Base-by-base conservation (phyloP, 2,329 filamentous ascomycete species). In the Neonectria sp. region DNA sequence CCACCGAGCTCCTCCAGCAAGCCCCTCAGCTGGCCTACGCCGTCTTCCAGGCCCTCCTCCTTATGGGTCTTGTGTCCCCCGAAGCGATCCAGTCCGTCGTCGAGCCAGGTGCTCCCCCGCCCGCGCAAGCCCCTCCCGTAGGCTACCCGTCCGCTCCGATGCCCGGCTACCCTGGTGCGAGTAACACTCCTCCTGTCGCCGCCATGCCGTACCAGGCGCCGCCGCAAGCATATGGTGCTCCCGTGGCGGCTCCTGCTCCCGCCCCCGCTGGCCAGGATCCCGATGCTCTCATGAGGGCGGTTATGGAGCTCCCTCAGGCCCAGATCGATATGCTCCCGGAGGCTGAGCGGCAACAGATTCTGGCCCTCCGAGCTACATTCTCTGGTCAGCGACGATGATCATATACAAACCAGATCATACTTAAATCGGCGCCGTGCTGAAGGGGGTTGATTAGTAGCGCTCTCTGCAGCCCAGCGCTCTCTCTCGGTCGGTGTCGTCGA, bases 21-120 rank as follows among this genome's bases (percentile, higher is more conserved):
- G 95, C 95, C 2, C 96, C 96, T 0, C 96, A 99, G 82, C 90
- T 99, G 51, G 91, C 94, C 5, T 98, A 97, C 76, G 96, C 96
- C 65, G 92, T 98, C 72, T 98, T 98, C 83, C 95, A 98, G 82
- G 93, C 95, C 27, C 88, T 98, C 11, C 89, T 98, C 2, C 89
- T 98, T 43, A 96, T 98, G 89, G 94, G 95, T 52, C 90, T 98
- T 11, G 94, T 98, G 63, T 95, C 96, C 65, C 93, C 94, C 15
- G 91, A 91, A 74, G 91, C 95, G 3, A 91, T 98, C 61, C 89
- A 92, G 69, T 91, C 92, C 5, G 93, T 98, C 33, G 88, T 98
- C 60, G 93, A 97, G 76, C 82, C 85, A 5, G 70, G 85, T 83
- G 79, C 83, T 79, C 70, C 82, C 33, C 81, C 79, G 12, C 78